Evolutionary conservation across 305 asterid species (phyloP).

Genomic region (Solanum hybrid): DNA sequence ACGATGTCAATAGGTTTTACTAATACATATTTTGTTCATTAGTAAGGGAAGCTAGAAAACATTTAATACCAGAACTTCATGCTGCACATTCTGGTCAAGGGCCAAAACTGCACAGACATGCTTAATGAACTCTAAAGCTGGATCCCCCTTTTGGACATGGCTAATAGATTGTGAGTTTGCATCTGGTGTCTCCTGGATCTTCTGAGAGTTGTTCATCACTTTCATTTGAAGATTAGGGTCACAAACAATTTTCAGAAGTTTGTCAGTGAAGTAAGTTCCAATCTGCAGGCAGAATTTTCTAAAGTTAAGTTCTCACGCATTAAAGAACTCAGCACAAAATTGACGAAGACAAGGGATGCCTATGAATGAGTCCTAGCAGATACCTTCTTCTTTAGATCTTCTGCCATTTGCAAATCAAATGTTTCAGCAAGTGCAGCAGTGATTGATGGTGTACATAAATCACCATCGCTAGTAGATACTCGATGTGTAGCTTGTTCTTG

Average conservation of each 20-base stretch:
- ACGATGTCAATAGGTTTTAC: not conserved
- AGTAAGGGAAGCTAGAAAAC: not conserved
- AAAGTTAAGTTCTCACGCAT: not conserved
- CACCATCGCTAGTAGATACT: conserved; percentile 41
- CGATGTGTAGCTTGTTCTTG: conserved; percentile 68
- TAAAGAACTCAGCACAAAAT: not conserved
- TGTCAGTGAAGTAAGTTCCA: conserved; percentile 70
- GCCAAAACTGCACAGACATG: conserved; percentile 84
- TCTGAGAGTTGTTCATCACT: conserved; percentile 36
- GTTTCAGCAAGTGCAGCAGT: conserved; percentile 81
- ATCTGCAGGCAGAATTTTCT: conserved; percentile 42
- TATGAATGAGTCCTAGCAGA: not conserved
- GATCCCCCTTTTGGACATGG: conserved; percentile 55
- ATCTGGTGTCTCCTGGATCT: conserved; percentile 24
- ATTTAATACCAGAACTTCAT: conserved; percentile 78
- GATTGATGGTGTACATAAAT: conserved; percentile 84
- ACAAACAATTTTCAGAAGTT: conserved; percentile 73
- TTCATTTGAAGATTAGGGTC: conserved; percentile 62
- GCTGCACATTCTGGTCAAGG: conserved; percentile 89
- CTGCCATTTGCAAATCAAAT: conserved; percentile 67
- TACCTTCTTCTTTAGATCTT: conserved; percentile 75
- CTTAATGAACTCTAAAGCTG: conserved; percentile 86
- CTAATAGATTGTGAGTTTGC: conserved; percentile 34
- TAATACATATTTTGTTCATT: not conserved
- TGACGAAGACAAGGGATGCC: not conserved